Conservation (phyloP, 495 filamentous ascomycete genomes). For the Daldinia grandis region DNA sequence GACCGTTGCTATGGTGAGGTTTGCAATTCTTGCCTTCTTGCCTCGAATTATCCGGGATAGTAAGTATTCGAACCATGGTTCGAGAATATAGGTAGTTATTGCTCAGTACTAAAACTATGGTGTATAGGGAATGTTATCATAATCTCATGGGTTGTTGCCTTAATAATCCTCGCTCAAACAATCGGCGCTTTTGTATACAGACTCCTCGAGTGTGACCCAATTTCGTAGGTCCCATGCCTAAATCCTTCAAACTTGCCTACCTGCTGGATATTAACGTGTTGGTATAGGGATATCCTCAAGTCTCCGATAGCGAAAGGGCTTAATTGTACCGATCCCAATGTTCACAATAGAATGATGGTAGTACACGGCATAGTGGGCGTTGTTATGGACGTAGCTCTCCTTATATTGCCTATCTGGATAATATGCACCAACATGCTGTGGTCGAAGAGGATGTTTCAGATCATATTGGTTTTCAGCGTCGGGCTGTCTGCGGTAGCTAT, state of each 20-base stretch:
- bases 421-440: constrained; percentile 47
- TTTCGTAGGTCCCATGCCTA: constrained; percentile 23
- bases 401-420: constrained; percentile 47
- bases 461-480: constrained; percentile 45
- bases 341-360: constrained; percentile 33
- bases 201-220: constrained; percentile 37
- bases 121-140: constrained; percentile 18
- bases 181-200: constrained; percentile 29
- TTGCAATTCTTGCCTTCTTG: constrained; percentile 44
- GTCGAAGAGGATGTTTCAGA: constrained; percentile 41
- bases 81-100: too few relatives aligned
- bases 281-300: constrained; percentile 22
- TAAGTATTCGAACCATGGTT: not conserved
- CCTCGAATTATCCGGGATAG: constrained; percentile 47
- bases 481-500: constrained; percentile 45
- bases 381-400: constrained; percentile 39
- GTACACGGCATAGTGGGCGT: constrained; percentile 40
- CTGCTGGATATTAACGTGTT: not conserved
- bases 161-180: constrained; percentile 35
- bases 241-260: not conserved
- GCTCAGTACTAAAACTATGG: not conserved
- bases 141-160: constrained; percentile 24
- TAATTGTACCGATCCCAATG: constrained; percentile 21
- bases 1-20: constrained; percentile 40
- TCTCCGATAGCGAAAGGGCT: constrained; percentile 6